A percentile compares a stretch with the other conserved stretches of the same genome.
These are phyloP conservation scores for Sporothrix dimorphospora DNA, from an alignment of 2,329 filamentous ascomycete genomes.

Conservation along the genomic window DNA sequence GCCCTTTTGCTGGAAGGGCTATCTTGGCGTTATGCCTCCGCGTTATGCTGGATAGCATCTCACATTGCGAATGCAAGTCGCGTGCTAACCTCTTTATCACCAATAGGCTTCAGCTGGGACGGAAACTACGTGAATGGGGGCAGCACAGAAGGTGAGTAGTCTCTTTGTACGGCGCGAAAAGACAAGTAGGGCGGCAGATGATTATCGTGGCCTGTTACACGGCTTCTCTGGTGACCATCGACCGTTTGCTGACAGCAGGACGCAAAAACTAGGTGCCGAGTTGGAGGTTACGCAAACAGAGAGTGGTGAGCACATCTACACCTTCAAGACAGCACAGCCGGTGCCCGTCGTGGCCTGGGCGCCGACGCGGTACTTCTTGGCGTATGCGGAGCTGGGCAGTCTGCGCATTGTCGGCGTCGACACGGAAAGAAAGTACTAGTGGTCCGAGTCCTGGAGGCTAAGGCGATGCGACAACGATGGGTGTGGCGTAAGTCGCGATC, in stretches of 20 bases:
- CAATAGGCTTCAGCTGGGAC: constrained; percentile 74
- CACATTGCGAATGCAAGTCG: neutral
- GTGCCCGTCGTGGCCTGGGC: constrained; percentile 75
- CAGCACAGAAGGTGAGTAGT: constrained; percentile 67
- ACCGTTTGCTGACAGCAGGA: neutral
- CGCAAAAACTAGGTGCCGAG: constrained; percentile 52
- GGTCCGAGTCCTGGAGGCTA: neutral
- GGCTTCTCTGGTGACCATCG: neutral
- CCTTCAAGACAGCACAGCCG: constrained; percentile 67
- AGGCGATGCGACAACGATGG: neutral
- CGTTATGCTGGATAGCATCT: neutral
- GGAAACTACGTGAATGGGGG: constrained; percentile 75
- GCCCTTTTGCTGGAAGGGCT: neutral
- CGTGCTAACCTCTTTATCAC: neutral
- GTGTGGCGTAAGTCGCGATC: neutral
- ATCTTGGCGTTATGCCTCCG: neutral
- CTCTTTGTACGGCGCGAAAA: neutral
- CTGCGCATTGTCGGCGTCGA: constrained; percentile 70
- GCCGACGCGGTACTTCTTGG: constrained; percentile 72
- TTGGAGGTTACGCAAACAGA: constrained; percentile 73
- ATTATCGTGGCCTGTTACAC: neutral
- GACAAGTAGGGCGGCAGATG: neutral
- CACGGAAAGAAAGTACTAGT: constrained; percentile 47
- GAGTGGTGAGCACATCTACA: constrained; percentile 72
- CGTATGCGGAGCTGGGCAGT: constrained; percentile 70